Evolutionary conservation across 2,329 filamentous ascomycete species (phyloP).

Genomic region (Aschersonia sp.): DNA sequence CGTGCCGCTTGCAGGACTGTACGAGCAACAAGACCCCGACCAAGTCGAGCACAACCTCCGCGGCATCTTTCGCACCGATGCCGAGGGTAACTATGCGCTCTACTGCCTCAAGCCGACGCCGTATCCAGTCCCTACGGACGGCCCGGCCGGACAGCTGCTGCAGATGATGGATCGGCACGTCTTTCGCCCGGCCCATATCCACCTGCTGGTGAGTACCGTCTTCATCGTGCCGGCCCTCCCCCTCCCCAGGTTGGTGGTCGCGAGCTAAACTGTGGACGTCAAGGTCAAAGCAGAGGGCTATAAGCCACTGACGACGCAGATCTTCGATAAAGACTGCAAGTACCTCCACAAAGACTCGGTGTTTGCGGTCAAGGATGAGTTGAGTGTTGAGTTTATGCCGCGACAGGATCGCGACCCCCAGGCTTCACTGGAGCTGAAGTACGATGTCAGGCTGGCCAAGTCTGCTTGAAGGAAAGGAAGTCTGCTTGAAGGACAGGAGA

Average conservation of each 20-base stretch:
- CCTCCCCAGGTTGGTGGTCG: too few species aligned
- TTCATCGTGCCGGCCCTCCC: too few species aligned
- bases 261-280: too few species aligned
- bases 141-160: conserved; percentile 38
- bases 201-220: conserved; percentile 31
- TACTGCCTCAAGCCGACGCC: conserved; percentile 47
- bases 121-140: conserved; percentile 35
- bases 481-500: background rate
- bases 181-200: conserved; percentile 44
- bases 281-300: conserved; percentile 38
- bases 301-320: conserved; percentile 56
- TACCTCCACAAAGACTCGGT: conserved; percentile 41
- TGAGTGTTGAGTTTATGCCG: conserved; percentile 27
- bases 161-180: conserved; percentile 38
- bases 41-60: conserved; percentile 63
- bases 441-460: conserved; percentile 38
- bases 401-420: conserved; percentile 21
- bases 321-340: conserved; percentile 55
- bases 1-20: conserved; percentile 19
- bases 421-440: conserved; percentile 43
- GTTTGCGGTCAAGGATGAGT: conserved; percentile 38
- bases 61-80: conserved; percentile 55
- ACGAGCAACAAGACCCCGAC: conserved; percentile 58
- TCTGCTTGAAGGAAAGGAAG: background rate
- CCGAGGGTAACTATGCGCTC: conserved; percentile 46